Evolutionary conservation across 2,329 filamentous ascomycete species (phyloP).

Genomic region (Fusarium siculi): DNA sequence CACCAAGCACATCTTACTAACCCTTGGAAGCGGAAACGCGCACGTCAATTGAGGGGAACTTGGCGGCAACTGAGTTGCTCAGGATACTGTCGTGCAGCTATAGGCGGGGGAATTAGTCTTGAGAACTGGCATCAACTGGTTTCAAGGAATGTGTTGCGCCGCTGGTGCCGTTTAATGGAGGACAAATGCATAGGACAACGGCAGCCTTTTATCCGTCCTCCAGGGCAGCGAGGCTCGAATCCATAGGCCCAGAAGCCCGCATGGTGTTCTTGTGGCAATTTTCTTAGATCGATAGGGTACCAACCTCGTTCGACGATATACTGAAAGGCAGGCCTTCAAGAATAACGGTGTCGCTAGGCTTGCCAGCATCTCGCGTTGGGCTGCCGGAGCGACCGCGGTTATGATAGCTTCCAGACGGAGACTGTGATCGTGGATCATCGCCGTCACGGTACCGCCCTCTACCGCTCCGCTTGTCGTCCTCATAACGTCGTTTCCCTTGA

Average conservation of each 20-base stretch:
- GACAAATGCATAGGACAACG: constrained; percentile 1
- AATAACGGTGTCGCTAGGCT: constrained; percentile 63
- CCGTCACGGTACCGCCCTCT: constrained; percentile 35
- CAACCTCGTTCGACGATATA: constrained; percentile 63
- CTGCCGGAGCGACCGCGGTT: constrained; percentile 50
- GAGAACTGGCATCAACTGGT: constrained; percentile 25
- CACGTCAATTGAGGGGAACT: constrained; percentile 53
- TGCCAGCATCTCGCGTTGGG: constrained; percentile 52
- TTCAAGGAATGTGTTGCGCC: constrained; percentile 16
- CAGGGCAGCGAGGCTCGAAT: constrained; percentile 17
- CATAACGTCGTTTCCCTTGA: constrained; percentile 37
- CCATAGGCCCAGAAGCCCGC: constrained; percentile 13
- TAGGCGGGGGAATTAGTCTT: constrained; percentile 41
- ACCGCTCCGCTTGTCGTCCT: constrained; percentile 33
- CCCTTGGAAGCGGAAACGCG: constrained; percentile 52
- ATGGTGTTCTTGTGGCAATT: constrained; percentile 11
- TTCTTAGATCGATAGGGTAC: constrained; percentile 44
- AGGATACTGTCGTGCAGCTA: constrained; percentile 53
- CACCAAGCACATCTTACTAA: constrained; percentile 18
- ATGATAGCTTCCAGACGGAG: constrained; percentile 41
- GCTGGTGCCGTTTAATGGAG: constrained; percentile 6
- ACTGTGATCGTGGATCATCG: constrained; percentile 39
- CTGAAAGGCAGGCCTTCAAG: constrained; percentile 64
- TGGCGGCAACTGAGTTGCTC: constrained; percentile 48
- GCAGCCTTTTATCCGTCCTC: background rate